phyloP scores from a whole-genome alignment of 2,329 filamentous ascomycete genomes.

The Colletotrichum sp. region DNA sequence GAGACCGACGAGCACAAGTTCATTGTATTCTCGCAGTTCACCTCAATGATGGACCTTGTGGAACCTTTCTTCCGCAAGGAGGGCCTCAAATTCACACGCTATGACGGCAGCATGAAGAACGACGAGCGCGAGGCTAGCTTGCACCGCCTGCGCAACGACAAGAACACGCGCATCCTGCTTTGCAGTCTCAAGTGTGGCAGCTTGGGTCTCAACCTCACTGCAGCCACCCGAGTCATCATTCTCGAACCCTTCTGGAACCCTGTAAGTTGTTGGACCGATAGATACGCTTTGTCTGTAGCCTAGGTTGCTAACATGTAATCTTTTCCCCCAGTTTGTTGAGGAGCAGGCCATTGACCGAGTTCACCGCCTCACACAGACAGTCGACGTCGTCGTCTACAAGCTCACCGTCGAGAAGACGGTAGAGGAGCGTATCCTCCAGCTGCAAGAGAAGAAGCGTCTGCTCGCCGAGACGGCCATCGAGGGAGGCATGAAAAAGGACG shows the following conservation, averaged over 20 bases:
- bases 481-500: conserved; percentile 72
- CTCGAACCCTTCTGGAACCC: conserved; percentile 99
- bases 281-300: not conserved
- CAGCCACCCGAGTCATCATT: conserved; percentile 90
- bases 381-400: conserved; percentile 94
- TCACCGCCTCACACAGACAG: conserved; percentile 95
- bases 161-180: conserved; percentile 79
- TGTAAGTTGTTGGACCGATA: conserved; percentile 48
- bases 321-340: conserved; percentile 78
- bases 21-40: conserved; percentile 98
- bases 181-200: conserved; percentile 95
- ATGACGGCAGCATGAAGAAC: conserved; percentile 95
- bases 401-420: conserved; percentile 87
- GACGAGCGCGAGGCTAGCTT: conserved; percentile 90
- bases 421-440: conserved; percentile 91
- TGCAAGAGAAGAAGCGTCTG: conserved; percentile 92
- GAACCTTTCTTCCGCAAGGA: conserved; percentile 85
- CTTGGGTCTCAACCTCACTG: conserved; percentile 91
- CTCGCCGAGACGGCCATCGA: conserved; percentile 94
- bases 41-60: conserved; percentile 95
- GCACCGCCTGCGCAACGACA: conserved; percentile 75
- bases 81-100: conserved; percentile 81
- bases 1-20: conserved; percentile 89
- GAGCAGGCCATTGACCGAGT: conserved; percentile 99
- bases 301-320: not conserved